These are phyloP conservation scores for Blastocystis hominis DNA, from an alignment of 352 stramenopile species.

Conservation along the genomic window DNA sequence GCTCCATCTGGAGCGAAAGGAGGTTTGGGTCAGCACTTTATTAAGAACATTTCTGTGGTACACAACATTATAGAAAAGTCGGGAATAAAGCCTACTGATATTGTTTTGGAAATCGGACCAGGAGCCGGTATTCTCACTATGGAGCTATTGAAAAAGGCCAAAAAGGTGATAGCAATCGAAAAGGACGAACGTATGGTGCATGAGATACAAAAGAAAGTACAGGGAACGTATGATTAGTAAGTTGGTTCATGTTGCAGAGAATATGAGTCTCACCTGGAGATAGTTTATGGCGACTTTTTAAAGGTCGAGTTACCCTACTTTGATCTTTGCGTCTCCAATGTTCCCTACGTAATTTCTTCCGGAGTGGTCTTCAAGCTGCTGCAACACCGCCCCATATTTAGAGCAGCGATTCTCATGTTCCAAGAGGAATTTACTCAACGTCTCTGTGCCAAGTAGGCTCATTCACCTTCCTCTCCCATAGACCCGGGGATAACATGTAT, in stretches of 20 bases:
- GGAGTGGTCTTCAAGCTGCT: slow-evolving; percentile 97
- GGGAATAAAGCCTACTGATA: slow-evolving; percentile 84
- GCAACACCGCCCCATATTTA: slow-evolving; percentile 89
- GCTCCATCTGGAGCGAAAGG: slow-evolving; percentile 58
- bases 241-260: slow-evolving; percentile 64
- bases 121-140: slow-evolving; percentile 98
- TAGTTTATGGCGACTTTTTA: slow-evolving; percentile 97
- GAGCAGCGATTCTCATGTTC: slow-evolving; percentile 98
- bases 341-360: slow-evolving; percentile 97
- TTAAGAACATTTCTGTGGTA: slow-evolving; percentile 74
- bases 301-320: slow-evolving; percentile 98
- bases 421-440: slow-evolving; percentile 95
- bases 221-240: slow-evolving; percentile 75
- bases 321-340: slow-evolving; percentile 95
- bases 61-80: slow-evolving; percentile 88
- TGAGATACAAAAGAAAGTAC: slow-evolving; percentile 94
- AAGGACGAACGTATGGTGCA: slow-evolving; percentile 95
- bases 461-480: background rate
- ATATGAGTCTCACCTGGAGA: slow-evolving; percentile 82
- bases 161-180: slow-evolving; percentile 92
- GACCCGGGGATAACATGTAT: slow-evolving; percentile 88
- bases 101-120: slow-evolving; percentile 88
- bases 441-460: slow-evolving; percentile 79
- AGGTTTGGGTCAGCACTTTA: slow-evolving; percentile 92
- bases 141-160: slow-evolving; percentile 87